Conservation (phyloP, 139 green algal genomes). For the Monoraphidium neglectum region DNA sequence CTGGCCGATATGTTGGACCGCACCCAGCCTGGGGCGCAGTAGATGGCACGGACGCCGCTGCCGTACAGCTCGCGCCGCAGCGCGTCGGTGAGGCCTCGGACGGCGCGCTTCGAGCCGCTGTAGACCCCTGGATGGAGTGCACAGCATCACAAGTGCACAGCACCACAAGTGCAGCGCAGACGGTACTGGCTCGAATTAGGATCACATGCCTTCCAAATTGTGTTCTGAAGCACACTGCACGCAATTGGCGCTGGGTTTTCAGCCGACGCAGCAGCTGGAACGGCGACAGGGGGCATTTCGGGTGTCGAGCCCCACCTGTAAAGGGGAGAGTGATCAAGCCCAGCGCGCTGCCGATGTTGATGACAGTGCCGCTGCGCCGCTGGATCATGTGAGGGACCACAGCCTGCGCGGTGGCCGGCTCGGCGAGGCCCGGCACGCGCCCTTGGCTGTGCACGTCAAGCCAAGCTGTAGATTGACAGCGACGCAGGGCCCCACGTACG, state of each 20-base stretch:
- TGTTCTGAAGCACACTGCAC: too few species aligned
- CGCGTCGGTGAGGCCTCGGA: constrained; percentile 22
- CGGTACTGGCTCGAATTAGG: too few species aligned
- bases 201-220: too few species aligned
- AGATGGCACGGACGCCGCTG: constrained; percentile 19
- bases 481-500: too few species aligned
- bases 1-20: constrained; percentile 25
- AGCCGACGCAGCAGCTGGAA: too few species aligned
- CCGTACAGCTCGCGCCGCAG: constrained; percentile 30
- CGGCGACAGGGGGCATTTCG: too few species aligned
- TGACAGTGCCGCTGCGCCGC: constrained; percentile 7
- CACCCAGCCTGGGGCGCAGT: constrained; percentile 28
- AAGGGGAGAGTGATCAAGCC: constrained; percentile 25
- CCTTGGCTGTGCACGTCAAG: too few species aligned
- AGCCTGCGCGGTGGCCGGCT: background rate
- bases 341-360: constrained; percentile 25
- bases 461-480: too few species aligned
- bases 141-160: background rate
- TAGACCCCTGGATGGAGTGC: constrained; percentile 4
- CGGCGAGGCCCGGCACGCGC: too few species aligned
- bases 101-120: constrained; percentile 21
- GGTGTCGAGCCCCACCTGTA: too few species aligned
- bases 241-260: too few species aligned
- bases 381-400: constrained; percentile 15
- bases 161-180: background rate